Conservation (phyloP, 768 basidiomycete species). For the Cubamyces lactineus region DNA sequence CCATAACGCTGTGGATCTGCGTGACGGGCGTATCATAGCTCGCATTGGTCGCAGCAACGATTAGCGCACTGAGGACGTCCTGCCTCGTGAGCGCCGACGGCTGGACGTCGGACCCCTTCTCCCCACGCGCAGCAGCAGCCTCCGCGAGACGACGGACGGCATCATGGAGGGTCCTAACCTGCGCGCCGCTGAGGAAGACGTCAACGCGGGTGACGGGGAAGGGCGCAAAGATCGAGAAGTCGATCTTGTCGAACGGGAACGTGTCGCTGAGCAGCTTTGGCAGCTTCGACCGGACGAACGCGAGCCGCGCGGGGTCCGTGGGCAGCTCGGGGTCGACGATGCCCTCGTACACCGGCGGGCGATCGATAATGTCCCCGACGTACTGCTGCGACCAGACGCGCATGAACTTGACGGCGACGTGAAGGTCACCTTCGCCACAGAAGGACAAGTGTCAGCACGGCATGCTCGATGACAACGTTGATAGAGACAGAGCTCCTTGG, state of each 20-base stretch:
- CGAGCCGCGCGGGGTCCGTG: not conserved
- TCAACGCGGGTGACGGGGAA: slow-evolving; percentile 5
- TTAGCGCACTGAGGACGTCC: too few relatives aligned
- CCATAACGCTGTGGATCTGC: too few relatives aligned
- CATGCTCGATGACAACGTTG: too few relatives aligned
- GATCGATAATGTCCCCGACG: not conserved
- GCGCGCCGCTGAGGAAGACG: not conserved
- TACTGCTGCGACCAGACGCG: slow-evolving; percentile 3
- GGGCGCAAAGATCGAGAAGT: not conserved
- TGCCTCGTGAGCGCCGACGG: too few relatives aligned
- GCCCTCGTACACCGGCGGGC: not conserved
- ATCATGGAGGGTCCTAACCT: too few relatives aligned
- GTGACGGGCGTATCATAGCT: too few relatives aligned
- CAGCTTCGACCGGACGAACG: slow-evolving; percentile 2
- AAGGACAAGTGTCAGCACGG: too few relatives aligned
- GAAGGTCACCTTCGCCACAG: not conserved
- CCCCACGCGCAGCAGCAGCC: too few relatives aligned
- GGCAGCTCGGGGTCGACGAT: not conserved
- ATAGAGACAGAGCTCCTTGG: not conserved
- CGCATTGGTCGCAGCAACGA: too few relatives aligned
- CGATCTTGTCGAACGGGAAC: slow-evolving; percentile 8
- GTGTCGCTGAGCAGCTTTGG: not conserved
- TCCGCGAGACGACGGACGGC: too few relatives aligned
- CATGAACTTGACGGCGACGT: slow-evolving; percentile 2
- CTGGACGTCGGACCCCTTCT: too few relatives aligned